These are phyloP conservation scores for Dunaliella primolecta DNA, from an alignment of 139 green algal genomes.

Conservation along the genomic window DNA sequence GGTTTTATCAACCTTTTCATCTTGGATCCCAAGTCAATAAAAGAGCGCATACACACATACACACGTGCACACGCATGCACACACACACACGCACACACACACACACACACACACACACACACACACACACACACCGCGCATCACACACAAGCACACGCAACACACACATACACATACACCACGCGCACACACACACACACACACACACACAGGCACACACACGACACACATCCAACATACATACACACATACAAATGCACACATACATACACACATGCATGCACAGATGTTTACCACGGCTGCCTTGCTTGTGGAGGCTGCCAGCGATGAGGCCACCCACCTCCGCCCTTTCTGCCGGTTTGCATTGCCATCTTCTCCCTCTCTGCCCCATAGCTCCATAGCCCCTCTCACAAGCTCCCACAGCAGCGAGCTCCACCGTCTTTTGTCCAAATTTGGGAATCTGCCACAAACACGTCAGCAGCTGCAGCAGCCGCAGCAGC, in stretches of 20 bases:
- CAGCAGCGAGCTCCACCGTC: too few relatives aligned
- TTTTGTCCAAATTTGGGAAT: too few relatives aligned
- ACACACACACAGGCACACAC: not conserved
- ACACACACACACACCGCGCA: not conserved
- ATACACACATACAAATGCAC: not conserved
- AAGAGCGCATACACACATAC: not conserved
- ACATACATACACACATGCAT: not conserved
- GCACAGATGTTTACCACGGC: not conserved
- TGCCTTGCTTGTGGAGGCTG: not conserved
- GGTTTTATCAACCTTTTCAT: too few relatives aligned
- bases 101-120: too few relatives aligned
- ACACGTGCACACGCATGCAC: not conserved
- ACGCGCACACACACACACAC: not conserved
- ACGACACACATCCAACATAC: not conserved
- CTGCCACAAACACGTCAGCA: too few relatives aligned
- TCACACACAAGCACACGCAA: not conserved
- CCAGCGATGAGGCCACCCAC: not conserved
- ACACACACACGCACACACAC: not conserved
- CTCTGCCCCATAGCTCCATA: not conserved
- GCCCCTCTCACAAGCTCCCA: too few relatives aligned
- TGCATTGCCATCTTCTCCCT: not conserved
- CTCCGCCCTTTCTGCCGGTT: slow-evolving; percentile 6
- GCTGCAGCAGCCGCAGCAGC: too few relatives aligned
- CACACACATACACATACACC: too few relatives aligned
- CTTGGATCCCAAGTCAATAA: too few relatives aligned